Evolutionary conservation across 225 moss, liverwort and hornwort genomes (phyloP).

Genomic region (Pleurozium schreberi): DNA sequence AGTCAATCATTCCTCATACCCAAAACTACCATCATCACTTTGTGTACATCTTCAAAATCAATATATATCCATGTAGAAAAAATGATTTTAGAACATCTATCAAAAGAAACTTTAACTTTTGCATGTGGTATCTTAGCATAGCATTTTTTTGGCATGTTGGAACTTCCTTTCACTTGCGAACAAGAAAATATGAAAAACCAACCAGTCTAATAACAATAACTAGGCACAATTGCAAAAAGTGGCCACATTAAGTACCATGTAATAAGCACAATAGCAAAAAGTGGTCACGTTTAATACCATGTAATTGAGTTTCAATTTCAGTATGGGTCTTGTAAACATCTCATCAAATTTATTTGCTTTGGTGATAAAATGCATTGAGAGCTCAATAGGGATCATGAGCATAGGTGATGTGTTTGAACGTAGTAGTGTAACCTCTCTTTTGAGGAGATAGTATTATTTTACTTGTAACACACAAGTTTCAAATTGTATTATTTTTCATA

Average conservation of each 20-base stretch:
- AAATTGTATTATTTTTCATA: no score
- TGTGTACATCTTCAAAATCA: background rate
- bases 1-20: background rate
- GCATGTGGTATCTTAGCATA: rapidly evolving
- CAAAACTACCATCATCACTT: background rate
- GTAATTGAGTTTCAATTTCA: background rate
- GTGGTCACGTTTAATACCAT: background rate
- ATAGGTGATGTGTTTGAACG: background rate
- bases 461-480: no score
- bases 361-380: background rate
- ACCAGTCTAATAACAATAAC: background rate
- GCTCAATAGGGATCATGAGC: background rate
- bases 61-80: background rate
- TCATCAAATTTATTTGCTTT: background rate
- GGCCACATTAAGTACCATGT: rapidly evolving
- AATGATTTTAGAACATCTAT: background rate
- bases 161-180: background rate
- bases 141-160: background rate
- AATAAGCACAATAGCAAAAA: no score
- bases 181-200: background rate
- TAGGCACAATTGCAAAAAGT: background rate
- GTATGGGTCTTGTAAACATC: background rate
- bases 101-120: background rate
- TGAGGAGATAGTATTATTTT: no score
- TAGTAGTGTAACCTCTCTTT: no score